phyloP scores from a whole-genome alignment of 2,329 filamentous ascomycete species.

The Aspergillus brasiliensis region DNA sequence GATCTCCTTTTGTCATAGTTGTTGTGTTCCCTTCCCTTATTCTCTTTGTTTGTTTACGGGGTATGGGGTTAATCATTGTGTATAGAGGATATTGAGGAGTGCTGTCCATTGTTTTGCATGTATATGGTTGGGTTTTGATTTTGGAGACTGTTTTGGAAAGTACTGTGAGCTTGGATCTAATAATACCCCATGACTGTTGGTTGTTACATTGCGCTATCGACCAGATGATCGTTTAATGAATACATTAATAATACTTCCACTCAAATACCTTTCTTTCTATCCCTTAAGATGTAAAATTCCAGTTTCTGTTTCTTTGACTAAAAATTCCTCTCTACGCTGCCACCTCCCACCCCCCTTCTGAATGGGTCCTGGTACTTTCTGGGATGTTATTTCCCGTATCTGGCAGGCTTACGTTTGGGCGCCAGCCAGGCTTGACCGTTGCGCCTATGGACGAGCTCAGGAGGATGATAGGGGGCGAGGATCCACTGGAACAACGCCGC shows the following conservation, averaged over 20 bases:
- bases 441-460: background rate
- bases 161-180: constrained; percentile 22
- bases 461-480: too few relatives aligned
- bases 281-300: background rate
- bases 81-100: constrained; percentile 16
- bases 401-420: too few relatives aligned
- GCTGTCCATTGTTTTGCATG: constrained; percentile 14
- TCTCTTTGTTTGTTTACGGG: constrained; percentile 1
- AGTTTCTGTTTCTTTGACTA: background rate
- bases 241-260: constrained; percentile 6
- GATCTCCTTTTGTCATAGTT: background rate
- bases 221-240: constrained; percentile 3
- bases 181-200: constrained; percentile 26
- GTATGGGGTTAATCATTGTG: constrained; percentile 8
- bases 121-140: constrained; percentile 15
- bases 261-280: background rate
- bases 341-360: too few relatives aligned
- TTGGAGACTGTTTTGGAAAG: background rate
- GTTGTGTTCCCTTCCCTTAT: constrained; percentile 7
- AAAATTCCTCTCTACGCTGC: background rate
- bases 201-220: constrained; percentile 1
- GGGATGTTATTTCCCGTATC: background rate
- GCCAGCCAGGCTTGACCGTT: background rate
- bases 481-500: constrained; percentile 7
- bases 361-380: background rate